phyloP scores from a whole-genome alignment of 78 protist genomes.

The Guillardia theta region DNA sequence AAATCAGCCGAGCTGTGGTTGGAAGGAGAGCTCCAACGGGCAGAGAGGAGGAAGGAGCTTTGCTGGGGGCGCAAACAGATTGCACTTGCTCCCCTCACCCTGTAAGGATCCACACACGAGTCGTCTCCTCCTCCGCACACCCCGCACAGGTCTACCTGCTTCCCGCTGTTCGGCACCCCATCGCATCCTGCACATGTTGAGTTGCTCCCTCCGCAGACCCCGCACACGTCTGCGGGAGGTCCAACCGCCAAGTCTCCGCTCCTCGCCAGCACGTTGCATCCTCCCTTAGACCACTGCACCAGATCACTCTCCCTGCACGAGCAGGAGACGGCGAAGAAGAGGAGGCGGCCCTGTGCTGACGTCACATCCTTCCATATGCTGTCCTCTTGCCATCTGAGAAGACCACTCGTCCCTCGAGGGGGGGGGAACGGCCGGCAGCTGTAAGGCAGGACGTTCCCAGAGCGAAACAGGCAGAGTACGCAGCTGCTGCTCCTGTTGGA shows the following conservation, averaged over 20 bases:
- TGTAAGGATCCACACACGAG: slow-evolving; percentile 19
- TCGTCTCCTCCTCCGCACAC: neutral
- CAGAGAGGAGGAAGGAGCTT: neutral
- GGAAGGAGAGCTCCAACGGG: neutral
- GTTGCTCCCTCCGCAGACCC: slow-evolving; percentile 53
- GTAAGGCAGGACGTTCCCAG: too few relatives aligned
- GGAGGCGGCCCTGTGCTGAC: too few relatives aligned
- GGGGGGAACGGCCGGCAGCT: too few relatives aligned
- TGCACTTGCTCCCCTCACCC: neutral
- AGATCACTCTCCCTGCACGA: too few relatives aligned
- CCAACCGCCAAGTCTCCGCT: neutral
- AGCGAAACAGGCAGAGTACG: too few relatives aligned
- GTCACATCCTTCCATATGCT: too few relatives aligned
- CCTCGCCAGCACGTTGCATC: neutral
- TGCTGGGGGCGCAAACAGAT: neutral
- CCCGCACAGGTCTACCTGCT: neutral
- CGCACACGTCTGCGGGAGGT: slow-evolving; percentile 39
- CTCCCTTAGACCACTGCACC: neutral
- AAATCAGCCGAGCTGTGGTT: neutral
- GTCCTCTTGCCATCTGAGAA: too few relatives aligned
- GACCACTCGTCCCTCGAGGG: too few relatives aligned
- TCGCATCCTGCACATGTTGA: slow-evolving; percentile 48
- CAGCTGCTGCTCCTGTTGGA: too few relatives aligned
- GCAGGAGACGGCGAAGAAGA: too few relatives aligned
- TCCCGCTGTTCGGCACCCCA: slow-evolving; percentile 15